phyloP scores from a whole-genome alignment of 148 eudicot genomes.

The Silene conica region DNA sequence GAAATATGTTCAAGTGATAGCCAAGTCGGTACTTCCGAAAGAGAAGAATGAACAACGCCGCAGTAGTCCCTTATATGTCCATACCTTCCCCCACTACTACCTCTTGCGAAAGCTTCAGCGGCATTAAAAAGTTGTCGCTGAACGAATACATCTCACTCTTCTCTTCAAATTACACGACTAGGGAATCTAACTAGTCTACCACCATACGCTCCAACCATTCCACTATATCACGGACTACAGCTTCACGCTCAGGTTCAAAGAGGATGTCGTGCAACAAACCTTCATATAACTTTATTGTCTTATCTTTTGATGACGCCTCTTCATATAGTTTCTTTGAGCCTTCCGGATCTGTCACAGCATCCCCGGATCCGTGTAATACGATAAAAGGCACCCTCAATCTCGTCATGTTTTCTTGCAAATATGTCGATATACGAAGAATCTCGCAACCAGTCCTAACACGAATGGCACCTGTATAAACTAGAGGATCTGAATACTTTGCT shows the following conservation, averaged over 20 bases:
- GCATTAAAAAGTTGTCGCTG: constrained; percentile 11
- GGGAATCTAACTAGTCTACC: neutral
- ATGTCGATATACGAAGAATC: constrained; percentile 58
- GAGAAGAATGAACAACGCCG: neutral
- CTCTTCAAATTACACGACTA: neutral
- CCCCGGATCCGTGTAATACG: constrained; percentile 77
- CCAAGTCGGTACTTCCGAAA: neutral
- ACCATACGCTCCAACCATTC: constrained; percentile 52
- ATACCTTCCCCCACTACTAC: neutral
- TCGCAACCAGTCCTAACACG: constrained; percentile 76
- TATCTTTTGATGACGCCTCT: constrained; percentile 63
- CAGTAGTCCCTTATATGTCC: neutral
- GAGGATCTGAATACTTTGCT: constrained; percentile 81
- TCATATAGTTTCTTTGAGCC: constrained; percentile 59
- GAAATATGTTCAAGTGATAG: too few species aligned
- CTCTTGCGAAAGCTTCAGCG: neutral
- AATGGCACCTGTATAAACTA: constrained; percentile 86
- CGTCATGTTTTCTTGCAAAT: constrained; percentile 50
- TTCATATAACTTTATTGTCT: constrained; percentile 51
- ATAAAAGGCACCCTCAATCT: constrained; percentile 52
- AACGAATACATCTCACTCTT: neutral
- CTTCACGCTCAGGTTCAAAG: constrained; percentile 68
- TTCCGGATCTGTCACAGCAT: constrained; percentile 69
- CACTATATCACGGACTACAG: constrained; percentile 39
- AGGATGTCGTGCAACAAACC: constrained; percentile 74